Percentiles rank a stretch among this genome's conserved stretches.
Evolutionary conservation across 345 rosid genomes (phyloP).

Genomic region (Pugionium dolabratum): DNA sequence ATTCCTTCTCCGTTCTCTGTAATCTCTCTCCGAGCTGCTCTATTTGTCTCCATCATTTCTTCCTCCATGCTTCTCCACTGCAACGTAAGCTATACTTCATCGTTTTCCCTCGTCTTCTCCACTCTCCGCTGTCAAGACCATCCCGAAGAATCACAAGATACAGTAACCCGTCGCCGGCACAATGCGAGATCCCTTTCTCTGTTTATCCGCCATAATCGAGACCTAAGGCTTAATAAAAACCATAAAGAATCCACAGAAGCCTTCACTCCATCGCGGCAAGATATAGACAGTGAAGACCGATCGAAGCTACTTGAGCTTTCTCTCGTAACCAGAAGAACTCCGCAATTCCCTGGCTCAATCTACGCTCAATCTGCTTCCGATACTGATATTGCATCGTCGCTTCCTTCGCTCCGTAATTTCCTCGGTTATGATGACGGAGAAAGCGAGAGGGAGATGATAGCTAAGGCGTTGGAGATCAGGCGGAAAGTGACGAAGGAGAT

Average conservation of each 20-base stretch:
- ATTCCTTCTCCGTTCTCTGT: background rate
- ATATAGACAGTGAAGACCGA: constrained; percentile 43
- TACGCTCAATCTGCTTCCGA: constrained; percentile 44
- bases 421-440: constrained; percentile 36
- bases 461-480: constrained; percentile 68
- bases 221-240: constrained; percentile 22
- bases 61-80: constrained; percentile 39
- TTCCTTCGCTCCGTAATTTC: constrained; percentile 50
- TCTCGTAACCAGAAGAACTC: constrained; percentile 57
- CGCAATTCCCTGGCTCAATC: constrained; percentile 70
- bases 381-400: constrained; percentile 40
- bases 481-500: constrained; percentile 76
- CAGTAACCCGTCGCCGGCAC: constrained; percentile 54
- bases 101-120: constrained; percentile 39
- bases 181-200: constrained; percentile 54
- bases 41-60: constrained; percentile 24
- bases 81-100: constrained; percentile 29
- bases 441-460: constrained; percentile 61
- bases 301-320: constrained; percentile 59
- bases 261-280: constrained; percentile 32
- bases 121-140: constrained; percentile 35
- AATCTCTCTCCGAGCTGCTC: constrained; percentile 24
- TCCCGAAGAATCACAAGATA: constrained; percentile 29
- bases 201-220: constrained; percentile 45
- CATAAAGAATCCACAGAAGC: constrained; percentile 22